A percentile compares a stretch with the other conserved stretches of the same genome.
phyloP scores from a whole-genome alignment of 331 rosid species.

The Erythrophleum ivorense region DNA sequence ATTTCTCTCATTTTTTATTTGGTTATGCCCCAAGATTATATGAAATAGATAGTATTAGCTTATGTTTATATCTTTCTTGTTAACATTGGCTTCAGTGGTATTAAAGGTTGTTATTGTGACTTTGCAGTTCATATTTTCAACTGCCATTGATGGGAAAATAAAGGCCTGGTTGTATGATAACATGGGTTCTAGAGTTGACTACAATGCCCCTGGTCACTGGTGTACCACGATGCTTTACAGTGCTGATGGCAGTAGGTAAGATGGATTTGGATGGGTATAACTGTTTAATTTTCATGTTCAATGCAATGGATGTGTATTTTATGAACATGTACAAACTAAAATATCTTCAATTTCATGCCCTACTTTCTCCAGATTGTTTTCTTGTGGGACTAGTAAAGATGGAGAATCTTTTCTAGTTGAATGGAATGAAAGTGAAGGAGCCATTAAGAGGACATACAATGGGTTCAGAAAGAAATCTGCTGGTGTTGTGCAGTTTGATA shows the following conservation, averaged over 20 bases:
- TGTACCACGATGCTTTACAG: slow-evolving; percentile 88
- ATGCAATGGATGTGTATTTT: slow-evolving; percentile 10
- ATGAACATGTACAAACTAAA: slow-evolving; percentile 20
- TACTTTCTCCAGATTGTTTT: slow-evolving; percentile 66
- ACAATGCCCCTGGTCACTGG: slow-evolving; percentile 87
- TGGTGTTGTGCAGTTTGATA: slow-evolving; percentile 88
- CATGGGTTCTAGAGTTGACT: slow-evolving; percentile 87
- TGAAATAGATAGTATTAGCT: neutral
- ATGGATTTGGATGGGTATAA: slow-evolving; percentile 18
- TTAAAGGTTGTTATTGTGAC: slow-evolving; percentile 40
- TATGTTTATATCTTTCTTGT: slow-evolving; percentile 46
- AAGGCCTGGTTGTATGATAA: slow-evolving; percentile 90
- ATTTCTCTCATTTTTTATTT: slow-evolving; percentile 4
- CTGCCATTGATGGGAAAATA: slow-evolving; percentile 89
- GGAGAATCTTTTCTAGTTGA: slow-evolving; percentile 92
- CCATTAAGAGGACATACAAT: slow-evolving; percentile 70
- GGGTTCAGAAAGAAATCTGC: slow-evolving; percentile 79
- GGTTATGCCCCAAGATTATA: slow-evolving; percentile 18
- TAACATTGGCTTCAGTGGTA: slow-evolving; percentile 40
- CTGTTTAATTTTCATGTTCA: too few relatives aligned
- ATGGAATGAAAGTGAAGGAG: slow-evolving; percentile 91
- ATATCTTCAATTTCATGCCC: neutral
- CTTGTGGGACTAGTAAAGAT: slow-evolving; percentile 92
- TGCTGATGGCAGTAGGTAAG: slow-evolving; percentile 87
- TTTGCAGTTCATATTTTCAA: slow-evolving; percentile 88